These are phyloP conservation scores for Stephanodiscus triporus DNA, from an alignment of 108 stramenopile genomes.

Conservation along the genomic window DNA sequence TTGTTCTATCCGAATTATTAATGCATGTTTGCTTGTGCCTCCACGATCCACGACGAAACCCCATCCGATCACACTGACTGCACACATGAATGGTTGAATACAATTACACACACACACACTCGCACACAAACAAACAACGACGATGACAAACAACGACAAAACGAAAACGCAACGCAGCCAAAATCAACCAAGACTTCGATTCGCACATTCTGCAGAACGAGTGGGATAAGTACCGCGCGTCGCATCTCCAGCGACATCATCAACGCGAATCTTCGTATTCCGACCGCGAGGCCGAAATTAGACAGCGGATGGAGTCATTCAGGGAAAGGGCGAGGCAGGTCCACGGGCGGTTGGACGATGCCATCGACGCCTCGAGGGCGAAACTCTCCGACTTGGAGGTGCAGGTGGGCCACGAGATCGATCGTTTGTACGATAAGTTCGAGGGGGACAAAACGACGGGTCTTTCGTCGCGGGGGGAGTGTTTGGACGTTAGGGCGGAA, in stretches of 20 bases:
- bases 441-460: constrained; percentile 7
- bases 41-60: background rate
- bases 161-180: constrained; percentile 8
- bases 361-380: constrained; percentile 26
- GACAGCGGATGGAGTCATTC: constrained; percentile 28
- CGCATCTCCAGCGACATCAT: constrained; percentile 29
- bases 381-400: constrained; percentile 25
- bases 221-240: constrained; percentile 34
- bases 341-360: constrained; percentile 31
- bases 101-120: background rate
- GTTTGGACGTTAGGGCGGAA: constrained; percentile 38
- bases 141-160: background rate
- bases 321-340: constrained; percentile 23
- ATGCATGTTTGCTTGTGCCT: background rate
- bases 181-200: constrained; percentile 49
- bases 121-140: background rate
- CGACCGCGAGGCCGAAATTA: constrained; percentile 14
- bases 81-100: background rate
- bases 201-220: constrained; percentile 35
- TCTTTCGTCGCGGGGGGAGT: constrained; percentile 15
- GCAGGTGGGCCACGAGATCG: constrained; percentile 27
- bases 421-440: constrained; percentile 40
- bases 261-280: constrained; percentile 26
- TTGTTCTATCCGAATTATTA: background rate
- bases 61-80: background rate